Evolutionary conservation across 805 yeast genomes (phyloP).

Genomic region (Pichia eremophila): DNA sequence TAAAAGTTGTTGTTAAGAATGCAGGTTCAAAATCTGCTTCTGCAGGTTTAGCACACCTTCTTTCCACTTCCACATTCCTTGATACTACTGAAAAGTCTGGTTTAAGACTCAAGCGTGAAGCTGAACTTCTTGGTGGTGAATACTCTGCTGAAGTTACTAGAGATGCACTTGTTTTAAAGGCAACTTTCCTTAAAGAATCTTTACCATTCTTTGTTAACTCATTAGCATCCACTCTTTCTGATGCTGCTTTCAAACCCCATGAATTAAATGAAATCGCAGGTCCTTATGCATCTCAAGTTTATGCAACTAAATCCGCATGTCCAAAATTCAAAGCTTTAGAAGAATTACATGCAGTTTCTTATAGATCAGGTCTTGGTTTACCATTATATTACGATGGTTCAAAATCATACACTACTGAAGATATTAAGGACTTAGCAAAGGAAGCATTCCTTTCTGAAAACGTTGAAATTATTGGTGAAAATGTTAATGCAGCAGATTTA

Average conservation of each 20-base stretch:
- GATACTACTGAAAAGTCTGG: conserved; percentile 80
- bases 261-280: conserved; percentile 75
- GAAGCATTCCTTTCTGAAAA: conserved; percentile 61
- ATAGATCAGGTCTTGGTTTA: conserved; percentile 82
- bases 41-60: conserved; percentile 80
- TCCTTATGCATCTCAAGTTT: conserved; percentile 67
- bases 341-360: conserved; percentile 68
- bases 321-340: conserved; percentile 61
- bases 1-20: conserved; percentile 68
- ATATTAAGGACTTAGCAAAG: conserved; percentile 57
- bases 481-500: conserved; percentile 67
- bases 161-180: conserved; percentile 72
- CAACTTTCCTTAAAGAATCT: conserved; percentile 77
- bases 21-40: conserved; percentile 73
- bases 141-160: conserved; percentile 65
- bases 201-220: conserved; percentile 89
- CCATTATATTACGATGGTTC: conserved; percentile 67
- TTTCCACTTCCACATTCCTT: conserved; percentile 76
- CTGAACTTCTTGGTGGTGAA: conserved; percentile 86
- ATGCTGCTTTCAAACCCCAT: conserved; percentile 70
- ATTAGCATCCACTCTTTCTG: conserved; percentile 61
- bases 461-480: conserved; percentile 62
- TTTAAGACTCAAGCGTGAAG: conserved; percentile 86
- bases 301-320: conserved; percentile 38
- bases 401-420: conserved; percentile 48